phyloP scores from a whole-genome alignment of 169 alveolate genomes.

The Fabrea salina region DNA sequence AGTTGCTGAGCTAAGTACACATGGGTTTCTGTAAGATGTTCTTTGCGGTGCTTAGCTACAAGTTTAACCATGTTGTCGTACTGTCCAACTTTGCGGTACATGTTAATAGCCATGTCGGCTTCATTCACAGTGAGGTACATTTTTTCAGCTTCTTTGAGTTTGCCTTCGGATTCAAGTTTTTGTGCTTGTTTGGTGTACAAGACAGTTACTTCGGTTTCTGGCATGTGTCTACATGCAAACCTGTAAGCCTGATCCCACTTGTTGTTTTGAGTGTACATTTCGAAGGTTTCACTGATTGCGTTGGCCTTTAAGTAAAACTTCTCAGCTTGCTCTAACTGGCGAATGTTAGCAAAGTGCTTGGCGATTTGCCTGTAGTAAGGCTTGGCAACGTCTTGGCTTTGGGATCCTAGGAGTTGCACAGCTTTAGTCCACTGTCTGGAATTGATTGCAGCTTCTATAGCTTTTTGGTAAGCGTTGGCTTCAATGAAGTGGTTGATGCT shows the following conservation, averaged over 20 bases:
- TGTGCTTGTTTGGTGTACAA: constrained; percentile 81
- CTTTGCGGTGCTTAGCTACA: constrained; percentile 82
- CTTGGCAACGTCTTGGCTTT: constrained; percentile 83
- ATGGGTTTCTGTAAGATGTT: constrained; percentile 85
- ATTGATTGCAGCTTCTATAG: constrained; percentile 91
- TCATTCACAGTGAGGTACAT: constrained; percentile 83
- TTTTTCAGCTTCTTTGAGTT: constrained; percentile 85
- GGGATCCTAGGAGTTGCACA: constrained; percentile 76
- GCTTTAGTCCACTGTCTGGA: constrained; percentile 93
- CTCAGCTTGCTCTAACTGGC: constrained; percentile 85
- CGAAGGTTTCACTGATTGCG: constrained; percentile 85
- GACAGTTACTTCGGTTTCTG: constrained; percentile 78
- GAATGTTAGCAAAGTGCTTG: constrained; percentile 85
- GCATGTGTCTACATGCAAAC: constrained; percentile 80
- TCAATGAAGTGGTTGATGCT: constrained; percentile 90
- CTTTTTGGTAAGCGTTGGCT: constrained; percentile 87
- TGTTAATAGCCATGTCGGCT: constrained; percentile 85
- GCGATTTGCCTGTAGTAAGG: constrained; percentile 88
- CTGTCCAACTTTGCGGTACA: constrained; percentile 85
- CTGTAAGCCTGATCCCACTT: constrained; percentile 88
- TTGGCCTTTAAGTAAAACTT: constrained; percentile 85
- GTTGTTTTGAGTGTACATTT: constrained; percentile 84
- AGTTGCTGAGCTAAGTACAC: constrained; percentile 84
- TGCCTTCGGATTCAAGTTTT: constrained; percentile 80
- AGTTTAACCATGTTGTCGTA: constrained; percentile 85